Conservation (phyloP, 768 basidiomycete genomes). For the Thelephora ganbajun region DNA sequence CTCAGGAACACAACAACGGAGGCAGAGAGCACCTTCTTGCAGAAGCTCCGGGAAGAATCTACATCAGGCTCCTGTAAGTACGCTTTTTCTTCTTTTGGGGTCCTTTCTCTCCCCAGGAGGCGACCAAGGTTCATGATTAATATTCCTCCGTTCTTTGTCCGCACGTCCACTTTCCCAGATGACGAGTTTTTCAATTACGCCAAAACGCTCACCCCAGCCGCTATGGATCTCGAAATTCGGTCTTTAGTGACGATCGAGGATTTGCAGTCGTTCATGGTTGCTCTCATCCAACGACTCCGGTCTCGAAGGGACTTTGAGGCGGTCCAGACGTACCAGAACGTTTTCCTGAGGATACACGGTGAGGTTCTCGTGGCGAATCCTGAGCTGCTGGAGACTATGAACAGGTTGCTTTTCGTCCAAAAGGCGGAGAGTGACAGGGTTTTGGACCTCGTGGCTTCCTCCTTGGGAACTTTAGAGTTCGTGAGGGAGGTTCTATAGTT, state of each 20-base stretch:
- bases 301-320: slow-evolving; percentile 91
- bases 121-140: background rate
- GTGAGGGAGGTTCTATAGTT: slow-evolving; percentile 53
- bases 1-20: slow-evolving; percentile 37
- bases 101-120: background rate
- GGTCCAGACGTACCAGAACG: slow-evolving; percentile 74
- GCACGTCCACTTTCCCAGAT: slow-evolving; percentile 40
- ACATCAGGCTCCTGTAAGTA: slow-evolving; percentile 56
- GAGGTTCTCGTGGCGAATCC: slow-evolving; percentile 62
- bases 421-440: slow-evolving; percentile 66
- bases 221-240: slow-evolving; percentile 82
- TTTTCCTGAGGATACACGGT: slow-evolving; percentile 76
- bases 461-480: slow-evolving; percentile 64
- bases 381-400: slow-evolving; percentile 47
- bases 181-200: slow-evolving; percentile 73
- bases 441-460: slow-evolving; percentile 58
- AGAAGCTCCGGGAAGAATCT: slow-evolving; percentile 44
- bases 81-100: no score
- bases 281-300: slow-evolving; percentile 55
- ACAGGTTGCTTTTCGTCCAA: slow-evolving; percentile 51
- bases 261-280: slow-evolving; percentile 55
- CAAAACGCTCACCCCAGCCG: slow-evolving; percentile 81
- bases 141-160: slow-evolving; percentile 2
- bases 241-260: slow-evolving; percentile 53
- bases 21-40: slow-evolving; percentile 56